A percentile compares a stretch with the other conserved stretches of the same genome.
Conservation (phyloP, 2,329 filamentous ascomycete species). For the Apiospora hydei region DNA sequence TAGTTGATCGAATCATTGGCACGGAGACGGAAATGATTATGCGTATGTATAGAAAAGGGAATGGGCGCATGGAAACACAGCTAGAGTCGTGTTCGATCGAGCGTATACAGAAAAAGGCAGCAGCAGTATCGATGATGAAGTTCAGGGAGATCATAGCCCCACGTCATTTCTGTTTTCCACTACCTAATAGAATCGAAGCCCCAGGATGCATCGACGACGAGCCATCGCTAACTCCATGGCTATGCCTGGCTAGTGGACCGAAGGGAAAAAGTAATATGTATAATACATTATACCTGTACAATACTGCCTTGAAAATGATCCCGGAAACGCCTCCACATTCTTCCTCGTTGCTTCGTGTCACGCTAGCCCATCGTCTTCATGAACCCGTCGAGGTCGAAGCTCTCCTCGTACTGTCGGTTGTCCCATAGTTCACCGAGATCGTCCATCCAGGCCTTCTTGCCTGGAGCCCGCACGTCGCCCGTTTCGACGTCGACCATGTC, state of each 20-base stretch:
- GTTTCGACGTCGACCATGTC: slow-evolving; percentile 94
- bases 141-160: neutral
- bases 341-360: neutral
- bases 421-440: slow-evolving; percentile 97
- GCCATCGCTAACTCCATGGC: neutral
- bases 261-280: slow-evolving; percentile 10
- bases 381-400: slow-evolving; percentile 95
- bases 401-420: slow-evolving; percentile 96
- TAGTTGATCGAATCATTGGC: too few species aligned
- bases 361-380: slow-evolving; percentile 79
- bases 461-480: slow-evolving; percentile 90
- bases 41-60: too few species aligned
- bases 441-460: slow-evolving; percentile 95
- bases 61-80: too few species aligned
- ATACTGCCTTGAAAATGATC: neutral
- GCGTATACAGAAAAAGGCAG: too few species aligned
- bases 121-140: neutral
- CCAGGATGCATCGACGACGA: neutral
- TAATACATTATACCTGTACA: slow-evolving; percentile 24
- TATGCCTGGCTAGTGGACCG: neutral
- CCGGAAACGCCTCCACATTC: neutral
- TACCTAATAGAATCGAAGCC: neutral
- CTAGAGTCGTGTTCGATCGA: too few species aligned
- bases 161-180: neutral
- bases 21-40: too few species aligned